phyloP scores from a whole-genome alignment of 169 alveolate species.

The Eimeria sp. region DNA sequence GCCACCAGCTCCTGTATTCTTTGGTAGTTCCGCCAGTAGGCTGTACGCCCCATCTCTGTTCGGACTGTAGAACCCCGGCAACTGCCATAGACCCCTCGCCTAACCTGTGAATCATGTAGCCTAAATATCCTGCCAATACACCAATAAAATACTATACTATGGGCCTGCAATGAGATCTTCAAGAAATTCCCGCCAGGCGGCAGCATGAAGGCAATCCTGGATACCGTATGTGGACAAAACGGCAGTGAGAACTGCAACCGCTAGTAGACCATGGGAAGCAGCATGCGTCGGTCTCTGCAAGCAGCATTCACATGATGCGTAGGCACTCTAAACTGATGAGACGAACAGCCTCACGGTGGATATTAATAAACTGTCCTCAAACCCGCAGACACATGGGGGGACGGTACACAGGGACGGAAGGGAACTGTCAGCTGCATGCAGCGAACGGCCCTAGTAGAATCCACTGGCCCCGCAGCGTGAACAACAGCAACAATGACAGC shows the following conservation, averaged over 20 bases:
- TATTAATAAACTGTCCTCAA: neutral
- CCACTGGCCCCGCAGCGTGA: neutral
- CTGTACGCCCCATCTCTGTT: neutral
- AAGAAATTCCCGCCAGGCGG: neutral
- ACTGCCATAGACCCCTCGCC: neutral
- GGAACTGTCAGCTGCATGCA: constrained; percentile 1
- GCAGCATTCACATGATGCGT: constrained; percentile 20
- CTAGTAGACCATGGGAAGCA: constrained; percentile 24
- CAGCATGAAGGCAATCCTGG: neutral
- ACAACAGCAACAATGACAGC: constrained; percentile 18
- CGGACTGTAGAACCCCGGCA: neutral
- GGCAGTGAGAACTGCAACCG: neutral
- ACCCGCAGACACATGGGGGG: neutral
- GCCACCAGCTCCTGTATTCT: neutral
- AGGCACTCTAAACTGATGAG: neutral
- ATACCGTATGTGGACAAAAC: neutral
- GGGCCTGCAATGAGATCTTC: neutral
- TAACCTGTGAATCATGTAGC: neutral
- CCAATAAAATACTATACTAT: neutral
- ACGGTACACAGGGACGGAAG: neutral
- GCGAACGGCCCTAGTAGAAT: neutral
- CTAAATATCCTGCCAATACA: neutral
- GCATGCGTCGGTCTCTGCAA: constrained; percentile 56
- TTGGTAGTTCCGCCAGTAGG: neutral
- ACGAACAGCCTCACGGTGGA: too few relatives aligned